Base-by-base conservation (phyloP, 768 basidiomycete species). In the Suillus occidentalis region DNA sequence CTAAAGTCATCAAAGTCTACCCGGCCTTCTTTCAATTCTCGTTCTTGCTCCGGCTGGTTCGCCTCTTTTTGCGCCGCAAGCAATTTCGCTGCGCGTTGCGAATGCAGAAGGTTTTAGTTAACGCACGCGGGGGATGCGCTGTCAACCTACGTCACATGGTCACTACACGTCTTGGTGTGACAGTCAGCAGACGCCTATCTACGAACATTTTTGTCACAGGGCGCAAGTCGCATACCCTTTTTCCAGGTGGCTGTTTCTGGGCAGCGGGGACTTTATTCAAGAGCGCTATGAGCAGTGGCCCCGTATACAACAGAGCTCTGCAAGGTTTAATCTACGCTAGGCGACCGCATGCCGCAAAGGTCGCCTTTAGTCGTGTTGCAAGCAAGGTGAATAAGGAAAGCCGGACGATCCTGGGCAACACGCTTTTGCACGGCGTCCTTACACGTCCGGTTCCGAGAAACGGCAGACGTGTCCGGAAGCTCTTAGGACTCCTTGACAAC, bases 371-470 rank as follows among this genome's bases (percentile, higher is more conserved):
- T 22, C 62, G 73, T 31, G 72, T 73, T 2, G 71, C 71, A 36
- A 58, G 63, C 25, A 68, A 72, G 1, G 65, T 81, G 22, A 77
- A 80, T 63, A 20, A 63, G 5, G 70, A 68, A 63, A 72, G 72
- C 16, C 72, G 75, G 49, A 86, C 87, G 0, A 68, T 73, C 25
- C 71, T 89, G 13, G 87, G 87, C 4, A 92, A 91, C 69, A 79
- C 80, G 37, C 80, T 90, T 37, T 72, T 91, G 3, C 79, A 87
- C 62, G 84, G 81, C 2, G 70, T 78, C 8, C 66, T 83, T 39
- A 66, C 71, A 20, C 72, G 65, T 39, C 70, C 74, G 40, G 67
- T 69, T 42, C 75, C 75, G 36, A 76, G 79, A 20, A 82, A 85
- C 63, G 79, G 77, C 37, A 80, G 81, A 55, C 75, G 83, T 14